phyloP scores from a whole-genome alignment of 1,139 yeast genomes.

The Suhomyces terraborum region DNA sequence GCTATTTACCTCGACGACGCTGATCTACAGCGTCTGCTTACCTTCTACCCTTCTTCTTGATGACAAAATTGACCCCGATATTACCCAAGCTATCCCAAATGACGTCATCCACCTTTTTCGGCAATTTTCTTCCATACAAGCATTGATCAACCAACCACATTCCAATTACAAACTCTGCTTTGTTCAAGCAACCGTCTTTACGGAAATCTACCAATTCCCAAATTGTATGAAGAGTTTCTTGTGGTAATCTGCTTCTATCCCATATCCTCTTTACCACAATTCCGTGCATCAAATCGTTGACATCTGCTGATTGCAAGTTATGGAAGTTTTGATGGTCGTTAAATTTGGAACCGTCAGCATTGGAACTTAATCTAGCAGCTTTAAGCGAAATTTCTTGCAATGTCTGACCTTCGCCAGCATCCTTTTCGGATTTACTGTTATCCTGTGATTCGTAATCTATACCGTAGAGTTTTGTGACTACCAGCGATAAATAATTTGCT shows the following conservation, averaged over 20 bases:
- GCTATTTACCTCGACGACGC: not conserved
- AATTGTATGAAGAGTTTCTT: slow-evolving; percentile 60
- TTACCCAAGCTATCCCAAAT: slow-evolving; percentile 70
- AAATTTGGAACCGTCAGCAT: slow-evolving; percentile 18
- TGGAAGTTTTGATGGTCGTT: slow-evolving; percentile 35
- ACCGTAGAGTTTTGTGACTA: slow-evolving; percentile 38
- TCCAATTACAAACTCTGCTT: slow-evolving; percentile 84
- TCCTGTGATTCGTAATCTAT: slow-evolving; percentile 28
- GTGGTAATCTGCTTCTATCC: slow-evolving; percentile 72
- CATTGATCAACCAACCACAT: slow-evolving; percentile 97
- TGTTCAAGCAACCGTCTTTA: slow-evolving; percentile 74
- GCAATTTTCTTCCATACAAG: slow-evolving; percentile 88
- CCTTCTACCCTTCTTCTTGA: slow-evolving; percentile 37
- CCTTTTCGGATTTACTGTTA: slow-evolving; percentile 15
- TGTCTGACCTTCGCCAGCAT: slow-evolving; percentile 8
- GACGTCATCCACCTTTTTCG: slow-evolving; percentile 56
- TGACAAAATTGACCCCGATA: slow-evolving; percentile 44
- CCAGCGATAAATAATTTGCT: slow-evolving; percentile 58
- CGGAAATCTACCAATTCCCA: slow-evolving; percentile 83
- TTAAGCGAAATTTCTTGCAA: slow-evolving; percentile 27
- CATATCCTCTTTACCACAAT: slow-evolving; percentile 77
- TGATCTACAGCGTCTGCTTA: slow-evolving; percentile 12
- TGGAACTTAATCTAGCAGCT: slow-evolving; percentile 37
- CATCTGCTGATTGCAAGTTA: slow-evolving; percentile 32
- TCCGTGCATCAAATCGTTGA: slow-evolving; percentile 55